Percentiles rank a stretch among this genome's conserved stretches.
phyloP scores from a whole-genome alignment of 371 early-diverging fungal species.

The Chytridium lagenaria region DNA sequence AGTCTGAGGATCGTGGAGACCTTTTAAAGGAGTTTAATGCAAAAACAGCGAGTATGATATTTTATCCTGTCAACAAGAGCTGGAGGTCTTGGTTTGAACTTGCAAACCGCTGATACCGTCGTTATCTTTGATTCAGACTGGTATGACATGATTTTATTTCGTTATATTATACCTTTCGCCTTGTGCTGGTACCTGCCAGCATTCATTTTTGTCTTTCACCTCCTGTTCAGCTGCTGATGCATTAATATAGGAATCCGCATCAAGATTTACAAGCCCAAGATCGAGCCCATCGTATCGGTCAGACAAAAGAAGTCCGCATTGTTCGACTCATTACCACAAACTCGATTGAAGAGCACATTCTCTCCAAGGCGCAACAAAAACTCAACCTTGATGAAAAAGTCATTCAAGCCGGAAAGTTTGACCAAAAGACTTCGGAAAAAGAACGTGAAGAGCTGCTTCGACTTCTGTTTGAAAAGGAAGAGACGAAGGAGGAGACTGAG shows the following conservation, averaged over 20 bases:
- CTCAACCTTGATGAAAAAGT: constrained; percentile 97
- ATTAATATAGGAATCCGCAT: constrained; percentile 84
- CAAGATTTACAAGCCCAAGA: constrained; percentile 99
- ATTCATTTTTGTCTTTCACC: not conserved
- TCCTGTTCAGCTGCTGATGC: not conserved
- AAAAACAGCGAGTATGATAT: constrained; percentile 85
- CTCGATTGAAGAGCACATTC: constrained; percentile 96
- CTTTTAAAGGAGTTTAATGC: constrained; percentile 87
- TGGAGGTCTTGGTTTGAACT: constrained; percentile 99
- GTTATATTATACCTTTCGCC: too few species aligned
- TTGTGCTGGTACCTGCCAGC: too few species aligned
- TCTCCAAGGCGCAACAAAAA: constrained; percentile 96
- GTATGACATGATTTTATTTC: constrained; percentile 39
- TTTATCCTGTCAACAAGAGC: constrained; percentile 97
- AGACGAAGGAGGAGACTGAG: constrained; percentile 69
- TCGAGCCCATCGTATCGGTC: constrained; percentile 99
- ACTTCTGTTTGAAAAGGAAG: constrained; percentile 79
- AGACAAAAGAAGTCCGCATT: constrained; percentile 99
- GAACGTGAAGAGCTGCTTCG: constrained; percentile 92
- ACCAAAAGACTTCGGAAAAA: constrained; percentile 91
- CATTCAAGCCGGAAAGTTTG: constrained; percentile 99
- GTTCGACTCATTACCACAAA: constrained; percentile 95
- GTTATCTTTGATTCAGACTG: constrained; percentile 99
- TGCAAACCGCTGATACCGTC: constrained; percentile 99
- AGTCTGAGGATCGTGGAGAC: constrained; percentile 88